phyloP scores from a whole-genome alignment of 2,329 filamentous ascomycete genomes.

The Phoma sp. region DNA sequence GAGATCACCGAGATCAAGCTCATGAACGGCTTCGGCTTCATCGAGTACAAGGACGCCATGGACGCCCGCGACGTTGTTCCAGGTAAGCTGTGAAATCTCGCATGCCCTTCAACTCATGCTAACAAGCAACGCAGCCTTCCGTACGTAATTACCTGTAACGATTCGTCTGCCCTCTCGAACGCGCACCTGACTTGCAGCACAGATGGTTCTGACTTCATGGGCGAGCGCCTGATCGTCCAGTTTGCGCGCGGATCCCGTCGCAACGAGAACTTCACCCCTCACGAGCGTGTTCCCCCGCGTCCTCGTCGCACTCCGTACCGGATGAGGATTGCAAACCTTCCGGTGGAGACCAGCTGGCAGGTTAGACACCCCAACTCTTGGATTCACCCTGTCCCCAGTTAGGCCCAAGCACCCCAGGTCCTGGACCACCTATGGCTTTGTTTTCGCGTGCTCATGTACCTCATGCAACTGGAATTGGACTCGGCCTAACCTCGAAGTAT shows the following conservation, averaged over 20 bases:
- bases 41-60: constrained; percentile 98
- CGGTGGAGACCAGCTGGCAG: constrained; percentile 99
- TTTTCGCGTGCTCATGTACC: constrained; percentile 40
- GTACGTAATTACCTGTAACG: constrained; percentile 52
- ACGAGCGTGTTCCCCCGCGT: constrained; percentile 73
- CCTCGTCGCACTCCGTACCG: constrained; percentile 93
- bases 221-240: constrained; percentile 95
- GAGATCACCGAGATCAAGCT: constrained; percentile 99
- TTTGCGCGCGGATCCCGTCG: constrained; percentile 89
- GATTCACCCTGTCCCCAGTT: constrained; percentile 51
- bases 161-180: background rate
- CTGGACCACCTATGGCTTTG: constrained; percentile 47
- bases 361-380: constrained; percentile 74
- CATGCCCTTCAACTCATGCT: constrained; percentile 25
- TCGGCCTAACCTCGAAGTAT: constrained; percentile 82
- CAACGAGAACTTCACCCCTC: constrained; percentile 67
- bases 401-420: constrained; percentile 47
- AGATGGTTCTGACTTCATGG: constrained; percentile 99
- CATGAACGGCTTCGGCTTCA: constrained; percentile 99
- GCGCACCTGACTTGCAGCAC: constrained; percentile 27
- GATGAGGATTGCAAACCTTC: constrained; percentile 97
- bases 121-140: constrained; percentile 56
- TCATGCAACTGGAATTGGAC: constrained; percentile 46
- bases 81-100: constrained; percentile 66
- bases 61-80: constrained; percentile 98